Evolutionary conservation across 768 basidiomycete genomes (phyloP).

Genomic region (Neoboletus brunneissimus): DNA sequence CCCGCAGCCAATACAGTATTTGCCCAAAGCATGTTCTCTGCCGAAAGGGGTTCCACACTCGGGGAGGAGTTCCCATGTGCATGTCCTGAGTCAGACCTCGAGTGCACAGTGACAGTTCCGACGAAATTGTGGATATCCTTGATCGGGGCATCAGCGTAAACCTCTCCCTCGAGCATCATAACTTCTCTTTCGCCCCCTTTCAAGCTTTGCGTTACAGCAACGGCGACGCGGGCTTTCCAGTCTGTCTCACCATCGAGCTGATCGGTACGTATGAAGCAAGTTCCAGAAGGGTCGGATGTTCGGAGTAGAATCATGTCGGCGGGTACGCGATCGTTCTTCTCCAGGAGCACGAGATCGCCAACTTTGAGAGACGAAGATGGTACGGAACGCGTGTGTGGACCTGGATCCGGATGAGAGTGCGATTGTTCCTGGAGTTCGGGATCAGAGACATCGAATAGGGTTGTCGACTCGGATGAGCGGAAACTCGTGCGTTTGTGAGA

Average conservation of each 20-base stretch:
- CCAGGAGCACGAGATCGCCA: slow-evolving; percentile 85
- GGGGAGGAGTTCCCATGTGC: slow-evolving; percentile 37
- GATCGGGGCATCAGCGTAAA: slow-evolving; percentile 93
- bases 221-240: slow-evolving; percentile 94
- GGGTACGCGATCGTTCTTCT: slow-evolving; percentile 97
- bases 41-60: slow-evolving; percentile 81
- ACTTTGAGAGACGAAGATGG: slow-evolving; percentile 88
- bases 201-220: slow-evolving; percentile 33
- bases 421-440: slow-evolving; percentile 15
- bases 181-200: slow-evolving; percentile 45
- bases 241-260: slow-evolving; percentile 99
- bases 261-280: slow-evolving; percentile 97
- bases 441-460: slow-evolving; percentile 19
- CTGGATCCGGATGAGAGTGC: slow-evolving; percentile 32
- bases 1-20: slow-evolving; percentile 98
- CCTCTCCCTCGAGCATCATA: slow-evolving; percentile 72
- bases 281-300: slow-evolving; percentile 86
- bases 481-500: slow-evolving; percentile 27
- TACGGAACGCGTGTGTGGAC: slow-evolving; percentile 65
- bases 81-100: slow-evolving; percentile 29
- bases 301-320: slow-evolving; percentile 88
- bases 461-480: slow-evolving; percentile 17
- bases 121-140: slow-evolving; percentile 97
- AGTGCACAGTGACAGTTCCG: slow-evolving; percentile 82
- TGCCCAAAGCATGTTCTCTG: slow-evolving; percentile 94